Evolutionary conservation across 805 yeast genomes (phyloP).

Genomic region (Wickerhamiella vanderwaltii): DNA sequence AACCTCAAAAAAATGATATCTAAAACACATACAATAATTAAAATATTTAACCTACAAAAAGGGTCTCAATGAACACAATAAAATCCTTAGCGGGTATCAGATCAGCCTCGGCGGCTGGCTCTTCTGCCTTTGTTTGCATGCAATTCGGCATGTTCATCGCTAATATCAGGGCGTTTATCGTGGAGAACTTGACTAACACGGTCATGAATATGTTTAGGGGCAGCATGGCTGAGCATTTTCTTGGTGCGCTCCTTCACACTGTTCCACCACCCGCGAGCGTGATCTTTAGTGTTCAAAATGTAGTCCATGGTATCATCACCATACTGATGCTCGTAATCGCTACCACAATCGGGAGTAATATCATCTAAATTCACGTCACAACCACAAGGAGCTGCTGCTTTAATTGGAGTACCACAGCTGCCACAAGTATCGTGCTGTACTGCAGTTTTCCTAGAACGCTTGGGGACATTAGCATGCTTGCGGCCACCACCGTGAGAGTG

Average conservation of each 20-base stretch:
- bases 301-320: conserved; percentile 9
- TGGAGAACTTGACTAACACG: conserved; percentile 7
- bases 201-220: conserved; percentile 8
- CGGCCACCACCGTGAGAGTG: too few species aligned
- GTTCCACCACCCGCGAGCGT: not conserved
- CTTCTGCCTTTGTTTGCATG: conserved; percentile 8
- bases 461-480: not conserved
- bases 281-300: conserved; percentile 9
- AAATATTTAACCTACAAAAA: too few species aligned
- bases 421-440: not conserved
- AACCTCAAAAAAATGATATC: too few species aligned
- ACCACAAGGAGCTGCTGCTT: not conserved
- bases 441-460: not conserved
- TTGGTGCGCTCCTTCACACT: conserved; percentile 6
- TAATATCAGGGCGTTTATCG: conserved; percentile 9
- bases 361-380: too few species aligned
- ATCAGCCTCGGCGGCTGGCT: too few species aligned
- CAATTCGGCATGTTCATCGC: conserved; percentile 6
- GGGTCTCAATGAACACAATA: too few species aligned
- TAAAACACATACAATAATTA: too few species aligned
- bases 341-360: not conserved
- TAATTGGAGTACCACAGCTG: not conserved
- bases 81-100: too few species aligned
- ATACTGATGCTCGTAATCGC: conserved; percentile 9
- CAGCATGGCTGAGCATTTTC: conserved; percentile 4